These are phyloP conservation scores for Uronychia setigera DNA, from an alignment of 73 alveolate species.

Conservation along the genomic window DNA sequence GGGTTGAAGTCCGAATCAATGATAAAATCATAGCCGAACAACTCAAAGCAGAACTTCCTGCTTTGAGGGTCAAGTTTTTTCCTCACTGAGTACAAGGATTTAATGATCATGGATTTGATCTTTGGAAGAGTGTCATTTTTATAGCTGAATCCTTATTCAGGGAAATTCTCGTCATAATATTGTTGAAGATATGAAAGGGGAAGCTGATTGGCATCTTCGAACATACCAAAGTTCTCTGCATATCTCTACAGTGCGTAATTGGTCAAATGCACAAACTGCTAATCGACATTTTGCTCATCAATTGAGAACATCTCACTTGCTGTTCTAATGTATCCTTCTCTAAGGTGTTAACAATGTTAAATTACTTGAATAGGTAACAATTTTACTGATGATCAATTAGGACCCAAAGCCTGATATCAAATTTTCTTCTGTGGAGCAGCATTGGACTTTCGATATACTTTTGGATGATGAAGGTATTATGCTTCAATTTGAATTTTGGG, in stretches of 20 bases:
- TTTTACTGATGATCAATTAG: not conserved
- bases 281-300: constrained; percentile 44
- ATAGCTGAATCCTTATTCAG: not conserved
- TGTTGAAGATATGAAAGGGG: constrained; percentile 77
- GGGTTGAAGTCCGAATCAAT: constrained; percentile 22
- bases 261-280: constrained; percentile 84
- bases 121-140: constrained; percentile 4
- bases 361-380: not conserved
- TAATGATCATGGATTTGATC: constrained; percentile 17
- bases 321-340: constrained; percentile 43
- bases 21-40: constrained; percentile 56
- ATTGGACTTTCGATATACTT: constrained; percentile 95
- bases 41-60: constrained; percentile 40
- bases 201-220: constrained; percentile 85
- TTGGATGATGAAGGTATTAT: constrained; percentile 78
- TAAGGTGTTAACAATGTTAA: not conserved
- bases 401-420: constrained; percentile 89
- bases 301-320: constrained; percentile 44
- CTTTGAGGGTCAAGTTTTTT: constrained; percentile 33
- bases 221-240: constrained; percentile 78
- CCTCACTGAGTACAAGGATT: constrained; percentile 21
- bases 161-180: constrained; percentile 27
- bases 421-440: constrained; percentile 78
- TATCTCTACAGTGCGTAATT: constrained; percentile 86
- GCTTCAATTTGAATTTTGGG: not conserved